phyloP scores from a whole-genome alignment of 208 protist species.

The Vickermania ingenoplastis region DNA sequence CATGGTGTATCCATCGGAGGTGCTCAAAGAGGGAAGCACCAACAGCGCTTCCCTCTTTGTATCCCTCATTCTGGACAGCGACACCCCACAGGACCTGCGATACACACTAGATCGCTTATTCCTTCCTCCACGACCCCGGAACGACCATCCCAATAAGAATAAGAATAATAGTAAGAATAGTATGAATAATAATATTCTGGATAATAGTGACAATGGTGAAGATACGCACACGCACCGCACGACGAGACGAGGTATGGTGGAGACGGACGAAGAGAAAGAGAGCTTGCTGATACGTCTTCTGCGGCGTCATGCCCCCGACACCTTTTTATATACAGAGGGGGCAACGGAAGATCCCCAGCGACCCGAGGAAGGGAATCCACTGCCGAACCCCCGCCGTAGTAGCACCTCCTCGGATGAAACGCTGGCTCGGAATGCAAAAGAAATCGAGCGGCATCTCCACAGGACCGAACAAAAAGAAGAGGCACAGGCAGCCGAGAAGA shows the following conservation, averaged over 20 bases:
- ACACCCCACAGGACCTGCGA: slow-evolving; percentile 30
- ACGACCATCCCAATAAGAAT: no score
- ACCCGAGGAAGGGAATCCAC: background rate
- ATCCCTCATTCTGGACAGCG: slow-evolving; percentile 67
- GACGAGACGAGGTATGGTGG: background rate
- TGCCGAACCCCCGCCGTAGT: background rate
- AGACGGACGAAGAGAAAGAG: no score
- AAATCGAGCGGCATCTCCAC: background rate
- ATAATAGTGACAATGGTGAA: background rate
- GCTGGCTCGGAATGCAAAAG: no score
- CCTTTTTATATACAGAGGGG: slow-evolving; percentile 9
- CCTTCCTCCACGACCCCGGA: slow-evolving; percentile 6
- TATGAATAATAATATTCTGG: no score
- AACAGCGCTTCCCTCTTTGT: slow-evolving; percentile 47
- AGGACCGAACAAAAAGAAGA: background rate
- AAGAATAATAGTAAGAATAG: no score
- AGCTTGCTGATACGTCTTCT: slow-evolving; percentile 14
- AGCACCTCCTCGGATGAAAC: no score
- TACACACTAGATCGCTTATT: slow-evolving; percentile 29
- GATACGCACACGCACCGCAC: background rate
- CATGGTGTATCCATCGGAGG: slow-evolving; percentile 52
- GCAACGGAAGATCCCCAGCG: background rate
- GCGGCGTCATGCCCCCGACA: slow-evolving; percentile 10
- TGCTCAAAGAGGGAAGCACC: slow-evolving; percentile 36
- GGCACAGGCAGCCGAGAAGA: background rate